Evolutionary conservation across 208 protist species (phyloP), one percentile per base, ranked within the genome.

Genomic region (Vickermania spadyakhi): DNA sequence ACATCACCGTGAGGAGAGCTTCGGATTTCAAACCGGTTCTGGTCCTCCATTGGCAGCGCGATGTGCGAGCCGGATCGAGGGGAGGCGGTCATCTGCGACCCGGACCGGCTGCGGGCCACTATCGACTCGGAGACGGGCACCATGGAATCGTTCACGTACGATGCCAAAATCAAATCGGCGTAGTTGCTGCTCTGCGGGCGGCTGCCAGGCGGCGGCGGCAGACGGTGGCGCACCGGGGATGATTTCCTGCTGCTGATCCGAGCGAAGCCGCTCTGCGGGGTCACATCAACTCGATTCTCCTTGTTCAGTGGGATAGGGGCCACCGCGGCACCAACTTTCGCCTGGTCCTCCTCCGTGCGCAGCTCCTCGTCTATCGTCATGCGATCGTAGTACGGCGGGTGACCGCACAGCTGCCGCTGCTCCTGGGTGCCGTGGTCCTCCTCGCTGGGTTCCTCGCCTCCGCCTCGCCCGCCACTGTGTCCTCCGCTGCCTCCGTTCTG

Each of bases 331-430:
- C 55, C 55, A 21, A n/a, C 28, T 11, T 29, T 25, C 28, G 13
- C 13, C 26, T 59, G 26, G 29, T 59, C 55, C 55, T 29, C 27
- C 18, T 14, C 23, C 13, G 23, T 18, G 18, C 55, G 55, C 22
- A 45, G 13, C 18, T 5, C 29, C 14, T 59, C 55, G 13, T 14
- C n/a, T 11, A 41, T 59, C 7, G 27, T 25, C 29, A 59, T 49
- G 55, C 55, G 55, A 21, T 25, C 11, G 26, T 59, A 59, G 55
- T 25, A 59, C 7, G 55, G 55, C n/a, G 55, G 51, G 51, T 7
- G 51, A 5, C 7, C 11, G 7, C 7, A 11, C 51, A 28, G 51
- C 21, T 55, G 51, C 21, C 26, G 7, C 51, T 55, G n/a, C 25
- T 55, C 51, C 21, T 55, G n/a, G 21, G 51, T 11, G 7, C n/a